phyloP scores from a whole-genome alignment of 176 grass and related monocot genomes.

The Juncus effusus region DNA sequence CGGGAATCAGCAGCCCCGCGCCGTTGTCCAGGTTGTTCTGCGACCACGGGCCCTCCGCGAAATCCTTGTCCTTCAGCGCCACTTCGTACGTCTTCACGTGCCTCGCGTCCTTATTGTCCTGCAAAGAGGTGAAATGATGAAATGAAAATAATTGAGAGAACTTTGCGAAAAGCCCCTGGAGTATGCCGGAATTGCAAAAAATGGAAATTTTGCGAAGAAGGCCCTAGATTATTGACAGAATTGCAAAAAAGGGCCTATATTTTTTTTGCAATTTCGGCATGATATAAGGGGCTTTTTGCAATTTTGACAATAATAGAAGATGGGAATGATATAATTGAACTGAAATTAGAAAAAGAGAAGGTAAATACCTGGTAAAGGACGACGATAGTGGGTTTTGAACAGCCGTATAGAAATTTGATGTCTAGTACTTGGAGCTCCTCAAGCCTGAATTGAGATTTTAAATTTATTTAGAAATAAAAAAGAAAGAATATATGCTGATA shows the following conservation, averaged over 20 bases:
- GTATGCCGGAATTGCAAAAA: too few species aligned
- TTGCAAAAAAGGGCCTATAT: not conserved
- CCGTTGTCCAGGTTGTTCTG: conserved; percentile 97
- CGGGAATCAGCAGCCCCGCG: conserved; percentile 82
- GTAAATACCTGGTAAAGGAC: conserved; percentile 74
- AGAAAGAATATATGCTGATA: not conserved
- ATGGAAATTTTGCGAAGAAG: too few species aligned
- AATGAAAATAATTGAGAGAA: too few species aligned
- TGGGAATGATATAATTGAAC: too few species aligned
- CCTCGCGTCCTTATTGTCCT: conserved; percentile 98
- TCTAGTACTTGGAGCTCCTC: conserved; percentile 99
- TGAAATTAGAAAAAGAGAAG: not conserved
- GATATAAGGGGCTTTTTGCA: not conserved
- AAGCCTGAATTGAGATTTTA: conserved; percentile 52
- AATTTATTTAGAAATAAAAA: conserved; percentile 1
- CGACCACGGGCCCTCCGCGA: conserved; percentile 90
- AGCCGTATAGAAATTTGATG: conserved; percentile 95
- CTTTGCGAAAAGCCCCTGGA: too few species aligned
- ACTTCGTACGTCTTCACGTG: conserved; percentile 98
- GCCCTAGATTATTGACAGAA: not conserved
- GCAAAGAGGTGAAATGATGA: too few species aligned
- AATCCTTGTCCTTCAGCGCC: conserved; percentile 93
- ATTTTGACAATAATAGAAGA: too few species aligned
- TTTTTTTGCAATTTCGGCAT: not conserved
- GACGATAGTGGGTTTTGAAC: conserved; percentile 77